These are phyloP conservation scores for Mucor irregularis DNA, from an alignment of 371 early-diverging fungal genomes.

Conservation along the genomic window DNA sequence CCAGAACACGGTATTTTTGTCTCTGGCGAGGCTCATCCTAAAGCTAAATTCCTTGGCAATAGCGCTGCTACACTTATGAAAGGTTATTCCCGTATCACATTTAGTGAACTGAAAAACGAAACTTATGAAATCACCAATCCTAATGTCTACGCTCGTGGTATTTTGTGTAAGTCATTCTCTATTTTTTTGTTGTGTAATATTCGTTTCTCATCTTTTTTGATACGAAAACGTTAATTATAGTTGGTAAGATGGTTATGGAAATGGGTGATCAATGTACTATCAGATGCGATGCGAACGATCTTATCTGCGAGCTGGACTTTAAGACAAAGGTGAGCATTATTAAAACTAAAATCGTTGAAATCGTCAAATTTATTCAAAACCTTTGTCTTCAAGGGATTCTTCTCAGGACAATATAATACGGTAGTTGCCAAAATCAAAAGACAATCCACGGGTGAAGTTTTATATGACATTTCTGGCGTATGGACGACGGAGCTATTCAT, in stretches of 20 bases:
- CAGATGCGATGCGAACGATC: constrained; percentile 73
- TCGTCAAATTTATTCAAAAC: no score
- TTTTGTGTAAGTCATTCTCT: constrained; percentile 61
- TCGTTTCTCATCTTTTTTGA: no score
- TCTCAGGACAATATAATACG: constrained; percentile 80
- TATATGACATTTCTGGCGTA: constrained; percentile 82
- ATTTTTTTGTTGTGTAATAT: constrained; percentile 36
- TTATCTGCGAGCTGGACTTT: constrained; percentile 87
- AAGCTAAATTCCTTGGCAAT: constrained; percentile 91
- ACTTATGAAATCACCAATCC: constrained; percentile 44
- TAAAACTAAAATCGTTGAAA: neutral
- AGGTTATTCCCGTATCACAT: constrained; percentile 62
- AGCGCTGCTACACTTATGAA: constrained; percentile 84
- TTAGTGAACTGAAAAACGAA: constrained; percentile 34
- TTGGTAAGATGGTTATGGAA: constrained; percentile 95
- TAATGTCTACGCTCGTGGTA: constrained; percentile 49
- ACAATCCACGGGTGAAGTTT: constrained; percentile 71
- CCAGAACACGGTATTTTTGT: constrained; percentile 69
- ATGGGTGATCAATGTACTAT: constrained; percentile 84
- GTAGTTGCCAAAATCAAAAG: constrained; percentile 79
- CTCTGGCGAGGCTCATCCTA: constrained; percentile 85
- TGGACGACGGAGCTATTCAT: constrained; percentile 83
- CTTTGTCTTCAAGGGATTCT: constrained; percentile 61
- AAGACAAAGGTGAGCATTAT: constrained; percentile 80
- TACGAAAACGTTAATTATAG: constrained; percentile 52